Percentiles rank a stretch among this genome's conserved stretches.
phyloP scores from a whole-genome alignment of 768 basidiomycete species.

The Hericium rajendrae region DNA sequence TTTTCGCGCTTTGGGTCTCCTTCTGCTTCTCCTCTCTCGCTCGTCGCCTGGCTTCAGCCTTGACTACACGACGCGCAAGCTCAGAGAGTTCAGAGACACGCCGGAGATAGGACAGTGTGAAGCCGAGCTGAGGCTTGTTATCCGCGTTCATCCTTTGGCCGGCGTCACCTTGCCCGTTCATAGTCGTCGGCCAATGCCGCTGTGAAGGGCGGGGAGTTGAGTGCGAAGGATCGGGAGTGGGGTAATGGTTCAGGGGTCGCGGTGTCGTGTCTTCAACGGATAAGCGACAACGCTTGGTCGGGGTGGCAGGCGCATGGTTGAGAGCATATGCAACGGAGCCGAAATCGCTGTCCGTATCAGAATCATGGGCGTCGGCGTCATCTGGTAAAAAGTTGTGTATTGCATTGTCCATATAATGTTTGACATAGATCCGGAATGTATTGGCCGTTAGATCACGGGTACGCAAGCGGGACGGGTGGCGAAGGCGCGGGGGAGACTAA shows the following conservation, averaged over 20 bases:
- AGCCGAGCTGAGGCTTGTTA: conserved; percentile 17
- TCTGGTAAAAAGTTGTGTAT: neutral
- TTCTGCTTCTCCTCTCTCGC: conserved; percentile 37
- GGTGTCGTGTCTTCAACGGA: conserved; percentile 19
- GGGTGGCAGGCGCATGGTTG: conserved; percentile 20
- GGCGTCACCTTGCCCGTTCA: neutral
- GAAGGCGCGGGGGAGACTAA: conserved; percentile 38
- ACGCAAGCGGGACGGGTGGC: conserved; percentile 64
- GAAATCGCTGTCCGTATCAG: neutral
- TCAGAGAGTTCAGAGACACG: conserved; percentile 65
- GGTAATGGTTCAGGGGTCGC: conserved; percentile 8
- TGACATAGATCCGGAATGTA: conserved; percentile 67
- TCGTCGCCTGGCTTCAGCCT: conserved; percentile 49
- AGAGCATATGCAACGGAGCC: neutral
- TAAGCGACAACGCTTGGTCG: conserved; percentile 24
- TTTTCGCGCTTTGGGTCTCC: conserved; percentile 23
- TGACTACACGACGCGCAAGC: conserved; percentile 55
- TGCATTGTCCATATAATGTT: conserved; percentile 68
- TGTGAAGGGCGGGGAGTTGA: conserved; percentile 2
- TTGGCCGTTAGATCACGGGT: conserved; percentile 59
- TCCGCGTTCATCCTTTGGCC: too few relatives aligned
- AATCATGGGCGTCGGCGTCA: conserved; percentile 1
- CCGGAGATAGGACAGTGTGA: conserved; percentile 65
- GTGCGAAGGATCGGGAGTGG: neutral
- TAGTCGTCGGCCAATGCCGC: neutral